Evolutionary conservation across 1,284 basidiomycete species (phyloP), one percentile per base, ranked within the genome.

Genomic region (Leccinum griseonigrum): DNA sequence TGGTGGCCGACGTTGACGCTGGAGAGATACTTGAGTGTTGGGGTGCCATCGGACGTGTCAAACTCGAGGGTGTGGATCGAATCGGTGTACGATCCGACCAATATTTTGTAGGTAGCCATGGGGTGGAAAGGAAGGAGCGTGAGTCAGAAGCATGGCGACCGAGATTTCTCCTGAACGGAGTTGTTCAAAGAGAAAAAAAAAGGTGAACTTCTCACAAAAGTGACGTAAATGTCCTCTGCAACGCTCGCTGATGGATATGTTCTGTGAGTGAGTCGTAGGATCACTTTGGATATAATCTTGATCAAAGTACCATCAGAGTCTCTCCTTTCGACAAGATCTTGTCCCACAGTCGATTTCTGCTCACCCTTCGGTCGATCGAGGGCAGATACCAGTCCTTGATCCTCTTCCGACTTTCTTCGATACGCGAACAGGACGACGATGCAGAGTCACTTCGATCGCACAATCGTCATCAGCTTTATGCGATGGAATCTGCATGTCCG

Each of bases 1-100:
- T 85, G 83, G 64, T 81, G 74, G 43, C 90, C 90, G 54, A 87
- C 83, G 14, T 74, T 72, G 52, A 83, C 66, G 14, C 79, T 69
- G 3, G 83, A 81, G 29, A 76, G 67, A 31, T 82, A 68, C 18
- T 73, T 73, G 56, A 91, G 75, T 26, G 76, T 79, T 4, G 76
- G 67, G 6, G 72, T 18, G 7, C 50, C 34, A 5, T 68, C 64
- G 2, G 66, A 62, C 5, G 79, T 72, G 63, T 83, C 77, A 58
- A 85, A 84, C 14, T 68, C 63, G 52, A 85, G 75, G 0, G 87
- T 86, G 53, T 79, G 80, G 63, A 91, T 78, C 40, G 82, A 77
- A 66, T 84, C 77, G 22, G 85, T 83, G 74, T 88, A 89, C 16
- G 88, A 88, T 48, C 81, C 85, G 29, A 85, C 86, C 48, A 89